Conservation (phyloP, 2,329 filamentous ascomycete genomes). For the Fusarium sp. region DNA sequence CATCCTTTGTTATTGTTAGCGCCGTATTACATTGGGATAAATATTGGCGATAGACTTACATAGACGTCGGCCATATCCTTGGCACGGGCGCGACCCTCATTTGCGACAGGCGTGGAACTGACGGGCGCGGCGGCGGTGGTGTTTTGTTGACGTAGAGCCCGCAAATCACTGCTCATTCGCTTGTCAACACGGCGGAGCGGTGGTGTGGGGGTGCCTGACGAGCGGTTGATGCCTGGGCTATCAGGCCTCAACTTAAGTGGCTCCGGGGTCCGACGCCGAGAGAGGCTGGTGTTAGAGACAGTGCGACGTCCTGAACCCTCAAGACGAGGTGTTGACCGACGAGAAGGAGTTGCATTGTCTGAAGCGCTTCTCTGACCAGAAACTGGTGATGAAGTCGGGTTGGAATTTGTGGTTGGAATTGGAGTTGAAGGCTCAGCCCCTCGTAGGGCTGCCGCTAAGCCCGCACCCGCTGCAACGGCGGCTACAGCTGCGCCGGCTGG, state of each 20-base stretch:
- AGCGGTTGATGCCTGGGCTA: conserved; percentile 65
- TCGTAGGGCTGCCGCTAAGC: conserved; percentile 34
- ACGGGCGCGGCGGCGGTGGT: conserved; percentile 46
- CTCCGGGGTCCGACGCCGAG: conserved; percentile 65
- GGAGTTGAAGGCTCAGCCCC: conserved; percentile 26
- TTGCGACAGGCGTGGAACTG: conserved; percentile 75
- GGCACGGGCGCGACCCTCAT: conserved; percentile 86
- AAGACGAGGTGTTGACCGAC: conserved; percentile 40
- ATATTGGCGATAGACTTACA: conserved; percentile 70
- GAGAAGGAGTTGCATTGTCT: conserved; percentile 46
- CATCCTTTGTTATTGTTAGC: conserved; percentile 73
- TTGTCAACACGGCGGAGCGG: conserved; percentile 77
- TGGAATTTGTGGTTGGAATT: conserved; percentile 20
- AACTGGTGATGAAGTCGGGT: conserved; percentile 8
- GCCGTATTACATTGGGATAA: conserved; percentile 9
- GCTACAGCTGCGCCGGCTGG: conserved; percentile 25
- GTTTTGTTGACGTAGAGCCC: conserved; percentile 54
- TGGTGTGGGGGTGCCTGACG: conserved; percentile 66
- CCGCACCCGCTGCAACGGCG: conserved; percentile 28
- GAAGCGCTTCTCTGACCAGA: conserved; percentile 52
- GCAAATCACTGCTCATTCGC: conserved; percentile 80
- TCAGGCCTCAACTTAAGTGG: conserved; percentile 69
- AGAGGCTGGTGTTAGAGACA: conserved; percentile 66
- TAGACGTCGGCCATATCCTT: conserved; percentile 94
- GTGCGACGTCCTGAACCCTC: conserved; percentile 54